These are phyloP conservation scores for Paraconiothyrium brasiliense DNA, from an alignment of 2,329 filamentous ascomycete species.

Conservation along the genomic window DNA sequence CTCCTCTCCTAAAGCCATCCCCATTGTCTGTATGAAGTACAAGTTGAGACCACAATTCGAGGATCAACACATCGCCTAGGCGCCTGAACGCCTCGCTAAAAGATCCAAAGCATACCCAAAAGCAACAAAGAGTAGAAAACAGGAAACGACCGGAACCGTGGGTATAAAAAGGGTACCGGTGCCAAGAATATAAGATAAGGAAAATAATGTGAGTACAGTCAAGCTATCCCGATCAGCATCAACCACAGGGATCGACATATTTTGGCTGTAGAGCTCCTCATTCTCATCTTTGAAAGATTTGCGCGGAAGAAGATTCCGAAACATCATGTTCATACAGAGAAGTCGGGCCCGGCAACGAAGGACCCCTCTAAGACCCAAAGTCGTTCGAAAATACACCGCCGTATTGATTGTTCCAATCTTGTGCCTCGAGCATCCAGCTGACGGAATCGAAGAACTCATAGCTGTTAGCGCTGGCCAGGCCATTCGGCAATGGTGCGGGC, in stretches of 20 bases:
- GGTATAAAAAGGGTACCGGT: slow-evolving; percentile 3
- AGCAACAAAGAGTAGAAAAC: not conserved
- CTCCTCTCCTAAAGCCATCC: not conserved
- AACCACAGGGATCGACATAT: not conserved
- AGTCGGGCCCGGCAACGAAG: not conserved
- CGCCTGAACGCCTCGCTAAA: slow-evolving; percentile 17
- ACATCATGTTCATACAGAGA: not conserved
- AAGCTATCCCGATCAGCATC: not conserved
- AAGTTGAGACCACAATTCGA: not conserved
- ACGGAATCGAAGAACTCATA: slow-evolving; percentile 86
- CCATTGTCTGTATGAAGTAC: not conserved
- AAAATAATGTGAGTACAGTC: not conserved
- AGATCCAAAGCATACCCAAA: slow-evolving; percentile 2
- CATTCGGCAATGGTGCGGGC: slow-evolving; percentile 70
- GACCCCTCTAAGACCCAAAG: slow-evolving; percentile 36
- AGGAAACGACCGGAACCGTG: not conserved
- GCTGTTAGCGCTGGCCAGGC: slow-evolving; percentile 51
- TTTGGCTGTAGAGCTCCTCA: not conserved
- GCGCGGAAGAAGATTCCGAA: too few relatives aligned
- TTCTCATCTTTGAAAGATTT: not conserved
- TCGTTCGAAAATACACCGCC: slow-evolving; percentile 41
- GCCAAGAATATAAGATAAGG: not conserved
- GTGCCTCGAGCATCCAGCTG: slow-evolving; percentile 92
- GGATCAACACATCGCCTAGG: not conserved
- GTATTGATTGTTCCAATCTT: slow-evolving; percentile 45